Conservation (phyloP, 2,329 filamentous ascomycete genomes). For the Talaromyces sp. region DNA sequence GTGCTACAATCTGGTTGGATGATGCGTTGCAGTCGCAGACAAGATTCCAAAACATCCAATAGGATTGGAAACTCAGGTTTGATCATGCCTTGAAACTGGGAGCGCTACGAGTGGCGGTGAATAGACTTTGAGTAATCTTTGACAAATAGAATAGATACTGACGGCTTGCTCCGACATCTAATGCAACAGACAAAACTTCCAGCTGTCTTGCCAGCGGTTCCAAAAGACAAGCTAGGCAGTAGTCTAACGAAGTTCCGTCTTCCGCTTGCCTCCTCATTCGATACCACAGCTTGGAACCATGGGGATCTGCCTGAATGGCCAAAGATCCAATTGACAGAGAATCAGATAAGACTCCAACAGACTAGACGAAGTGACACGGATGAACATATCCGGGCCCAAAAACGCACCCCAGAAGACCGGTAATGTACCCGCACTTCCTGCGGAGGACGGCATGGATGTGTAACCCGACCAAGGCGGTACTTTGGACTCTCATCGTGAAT, state of each 20-base stretch:
- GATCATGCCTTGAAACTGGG: neutral
- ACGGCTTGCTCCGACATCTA: neutral
- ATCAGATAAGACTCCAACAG: neutral
- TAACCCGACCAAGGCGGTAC: neutral
- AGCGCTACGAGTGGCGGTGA: conserved; percentile 7
- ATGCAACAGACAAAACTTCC: neutral
- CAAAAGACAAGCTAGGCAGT: neutral
- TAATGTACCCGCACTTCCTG: conserved; percentile 1
- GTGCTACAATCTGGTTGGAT: conserved; percentile 10
- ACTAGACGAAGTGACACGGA: neutral
- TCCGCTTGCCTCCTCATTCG: neutral
- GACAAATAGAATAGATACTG: neutral
- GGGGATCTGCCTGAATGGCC: neutral
- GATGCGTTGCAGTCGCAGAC: neutral
- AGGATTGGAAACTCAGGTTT: neutral
- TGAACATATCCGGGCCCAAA: neutral
- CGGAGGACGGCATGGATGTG: conserved; percentile 3
- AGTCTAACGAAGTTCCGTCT: neutral
- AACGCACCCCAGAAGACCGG: neutral
- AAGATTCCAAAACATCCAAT: neutral
- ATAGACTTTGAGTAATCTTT: neutral
- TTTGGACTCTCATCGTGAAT: neutral
- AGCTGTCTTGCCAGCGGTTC: neutral
- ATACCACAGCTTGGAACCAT: neutral
- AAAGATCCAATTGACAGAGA: neutral